These are phyloP conservation scores for Metschnikowia proteae DNA, from an alignment of 805 yeast genomes.

Conservation along the genomic window DNA sequence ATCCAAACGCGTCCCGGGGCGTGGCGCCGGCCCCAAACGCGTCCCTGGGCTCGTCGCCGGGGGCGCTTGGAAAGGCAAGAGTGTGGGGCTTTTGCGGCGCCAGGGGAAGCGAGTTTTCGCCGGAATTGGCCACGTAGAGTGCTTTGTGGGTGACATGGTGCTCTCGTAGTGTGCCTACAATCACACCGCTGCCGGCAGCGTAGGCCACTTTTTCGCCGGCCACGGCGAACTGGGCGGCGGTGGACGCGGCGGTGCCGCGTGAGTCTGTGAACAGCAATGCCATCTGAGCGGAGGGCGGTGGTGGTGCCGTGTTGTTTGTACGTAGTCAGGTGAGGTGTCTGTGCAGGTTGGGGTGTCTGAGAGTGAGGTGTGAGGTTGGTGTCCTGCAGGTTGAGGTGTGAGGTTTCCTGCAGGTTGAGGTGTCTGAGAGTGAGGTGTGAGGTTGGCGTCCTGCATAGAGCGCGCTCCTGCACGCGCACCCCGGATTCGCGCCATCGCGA, in stretches of 20 bases:
- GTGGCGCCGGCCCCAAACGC: background rate
- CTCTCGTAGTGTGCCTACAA: constrained; percentile 37
- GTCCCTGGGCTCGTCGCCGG: constrained; percentile 21
- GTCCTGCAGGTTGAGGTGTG: too few relatives aligned
- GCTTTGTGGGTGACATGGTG: constrained; percentile 34
- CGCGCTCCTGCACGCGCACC: background rate
- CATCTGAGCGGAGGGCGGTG: background rate
- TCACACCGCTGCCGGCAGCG: constrained; percentile 59
- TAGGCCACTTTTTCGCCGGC: constrained; percentile 45
- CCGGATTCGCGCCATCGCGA: background rate
- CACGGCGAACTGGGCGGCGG: constrained; percentile 38
- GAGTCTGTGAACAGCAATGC: constrained; percentile 13
- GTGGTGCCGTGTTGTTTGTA: background rate
- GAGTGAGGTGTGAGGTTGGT: too few relatives aligned
- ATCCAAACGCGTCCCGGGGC: constrained; percentile 35
- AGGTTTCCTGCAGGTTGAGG: too few relatives aligned
- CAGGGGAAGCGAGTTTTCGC: background rate
- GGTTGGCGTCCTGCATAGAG: background rate
- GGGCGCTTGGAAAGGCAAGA: too few relatives aligned
- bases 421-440: too few relatives aligned
- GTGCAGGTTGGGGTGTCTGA: too few relatives aligned
- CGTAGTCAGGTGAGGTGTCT: too few relatives aligned
- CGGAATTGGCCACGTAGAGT: constrained; percentile 50
- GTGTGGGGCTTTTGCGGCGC: too few relatives aligned
- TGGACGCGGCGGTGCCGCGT: constrained; percentile 47